Evolutionary conservation across 2,329 filamentous ascomycete species (phyloP), one percentile per base, ranked within the genome.

Genomic region (Escovopsis sp.): DNA sequence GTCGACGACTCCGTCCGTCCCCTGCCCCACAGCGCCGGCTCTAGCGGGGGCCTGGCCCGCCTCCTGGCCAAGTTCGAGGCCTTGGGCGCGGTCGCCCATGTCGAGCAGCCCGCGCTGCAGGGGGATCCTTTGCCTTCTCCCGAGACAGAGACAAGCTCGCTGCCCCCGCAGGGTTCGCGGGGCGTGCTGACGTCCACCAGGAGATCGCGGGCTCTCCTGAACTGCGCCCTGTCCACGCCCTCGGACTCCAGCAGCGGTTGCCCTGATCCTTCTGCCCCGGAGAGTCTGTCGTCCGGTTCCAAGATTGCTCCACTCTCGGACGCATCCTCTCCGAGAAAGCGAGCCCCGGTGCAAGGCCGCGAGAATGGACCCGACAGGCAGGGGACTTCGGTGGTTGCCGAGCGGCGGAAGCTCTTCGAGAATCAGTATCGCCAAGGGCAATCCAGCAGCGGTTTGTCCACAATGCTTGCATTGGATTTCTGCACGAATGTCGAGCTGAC

Each of bases 31-130:
- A 21, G 34, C 11, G 13, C 27, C 12, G 15, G n/a, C 19, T 36
- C 34, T n/a, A 33, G 21, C 4, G 41, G 42, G 11, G 45, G 36
- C 10, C 39, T 58, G 17, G 48, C 55, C 26, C 48, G 53, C 19
- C 48, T 58, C 13, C 47, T 58, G 1, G 54, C 52, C n/a, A 56
- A 51, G 29, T 58, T 56, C 27, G 55, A 58, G 40, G 40, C 42
- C n/a, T 42, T 54, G 4, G 51, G 55, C 33, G 43, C 43, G 15
- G 27, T 35, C 6, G 33, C 43, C 25, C 39, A 33, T 17, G 26
- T 32, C 25, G 15, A 37, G 27, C 13, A 21, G 18, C n/a, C 12
- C 25, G 26, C 17, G 4, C 21, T 18, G 14, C 15, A 12, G 6
- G 7, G 16, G 18, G 21, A 16, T 21, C 15, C n/a, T 16, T 10